Base-by-base conservation (phyloP, 345 rosid species). In the Bruguiera parviflora region DNA sequence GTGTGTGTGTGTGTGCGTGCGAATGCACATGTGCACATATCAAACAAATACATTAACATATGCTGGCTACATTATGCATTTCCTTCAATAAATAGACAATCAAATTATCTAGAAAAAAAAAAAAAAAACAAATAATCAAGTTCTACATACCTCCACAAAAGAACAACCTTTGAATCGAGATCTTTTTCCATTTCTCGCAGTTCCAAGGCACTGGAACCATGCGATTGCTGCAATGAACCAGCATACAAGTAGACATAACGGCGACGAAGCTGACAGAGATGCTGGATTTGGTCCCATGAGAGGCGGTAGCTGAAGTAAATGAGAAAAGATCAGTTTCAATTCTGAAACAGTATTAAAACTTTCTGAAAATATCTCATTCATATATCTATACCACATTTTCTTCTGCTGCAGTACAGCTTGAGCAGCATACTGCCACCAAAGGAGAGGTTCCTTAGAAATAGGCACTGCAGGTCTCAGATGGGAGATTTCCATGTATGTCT, bases 371-470 rank as follows among this genome's bases (percentile, higher is more conserved):
- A 21, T 56, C 28, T 56, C 25, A 16, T 21, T 27, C 31, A 49
- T 31, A 9, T 13, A 22, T 27, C 47, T 3, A 13, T 89, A 94
- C 98, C 98, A 90, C 84, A 89, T 82, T 79, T 88, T 88, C 80
- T 81, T 90, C 83, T 82, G 93, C 76, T 87, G 91, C 74, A 95
- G 72, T 69, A 84, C 74, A 77, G 99, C 99, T 75, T 90, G 96
- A 82, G 84, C 86, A 75, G 87, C 96, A 84, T 92, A 95, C 19
- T 84, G 92, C 99, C 99, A 95, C 99, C 99, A 95, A 79, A 85
- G 67, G 71, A 58, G 64, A 37, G 85, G 86, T 78, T 69, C 80
- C 80, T 84, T 79, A 31, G 88, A 87, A 71, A 92, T 86, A 68
- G 96, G 80, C 81, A 87, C 83, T 78, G 75, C 58, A 24, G 99